Base-by-base conservation (phyloP, 2,329 filamentous ascomycete species). In the Fusarium globosum region DNA sequence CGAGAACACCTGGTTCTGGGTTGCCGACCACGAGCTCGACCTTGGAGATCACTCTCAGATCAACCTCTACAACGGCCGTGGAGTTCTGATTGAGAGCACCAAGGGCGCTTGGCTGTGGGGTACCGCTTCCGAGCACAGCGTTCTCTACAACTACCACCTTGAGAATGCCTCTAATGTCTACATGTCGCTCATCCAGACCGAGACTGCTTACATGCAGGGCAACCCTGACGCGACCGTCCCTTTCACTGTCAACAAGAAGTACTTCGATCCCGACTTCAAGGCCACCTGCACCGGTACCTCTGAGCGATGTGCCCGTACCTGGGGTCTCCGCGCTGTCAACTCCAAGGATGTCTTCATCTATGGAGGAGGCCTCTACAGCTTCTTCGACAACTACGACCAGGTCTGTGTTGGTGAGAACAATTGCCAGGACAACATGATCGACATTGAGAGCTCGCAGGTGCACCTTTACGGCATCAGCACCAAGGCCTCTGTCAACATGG, bases 1-100 rank as follows among this genome's bases (percentile, higher is more conserved):
- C 49, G 95, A 98, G 86, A 97, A 97, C 84, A 91, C 88, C 52
- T 97, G 94, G 94, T 92, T 94, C 82, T 97, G 95, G 94, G 92
- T 94, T 52, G 91, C 95, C 6, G 95, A 97, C 81, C 95, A 97
- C 85, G 94, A 97, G 80, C 91, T 97, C 30, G 95, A 97, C 81
- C 87, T 90, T 18, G 73, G 82, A 14, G 91, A 92, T 78, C 89
- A 93, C 81, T 90, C 92, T 80, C 93, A 96, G 82, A 92, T 96
- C 81, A 92, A 94, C 83, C 90, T 97, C 79, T 97, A 93, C 89
- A 97, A 94, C 81, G 94, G 94, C 53, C 93, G 95, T 71, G 95
- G 94, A 77, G 89, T 97, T 74, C 87, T 91, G 52, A 90, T 97
- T 76, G 94, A 97, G 84, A 93, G 90, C 56, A 84, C 87, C 55